Evolutionary conservation across 441 rosid species (phyloP).

Genomic region (Mallotus repandus): DNA sequence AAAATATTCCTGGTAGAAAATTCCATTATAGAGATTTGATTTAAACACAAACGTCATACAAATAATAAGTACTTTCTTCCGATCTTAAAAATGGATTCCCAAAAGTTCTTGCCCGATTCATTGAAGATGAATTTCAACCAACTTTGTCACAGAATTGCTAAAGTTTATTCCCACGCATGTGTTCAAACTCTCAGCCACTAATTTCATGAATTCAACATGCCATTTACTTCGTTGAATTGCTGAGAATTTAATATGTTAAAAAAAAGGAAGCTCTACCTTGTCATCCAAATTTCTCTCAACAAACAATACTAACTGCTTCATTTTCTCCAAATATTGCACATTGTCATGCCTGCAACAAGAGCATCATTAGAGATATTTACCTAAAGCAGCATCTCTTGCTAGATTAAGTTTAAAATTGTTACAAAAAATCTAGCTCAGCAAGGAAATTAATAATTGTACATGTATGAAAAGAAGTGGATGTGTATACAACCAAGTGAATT

Average conservation of each 20-base stretch:
- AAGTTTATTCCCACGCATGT: not conserved
- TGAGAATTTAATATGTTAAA: not conserved
- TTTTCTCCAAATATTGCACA: slow-evolving; percentile 77
- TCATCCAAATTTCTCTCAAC: slow-evolving; percentile 76
- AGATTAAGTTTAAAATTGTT: slow-evolving; percentile 2
- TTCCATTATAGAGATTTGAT: not conserved
- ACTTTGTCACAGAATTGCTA: not conserved
- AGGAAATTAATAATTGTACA: not conserved
- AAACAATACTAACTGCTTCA: slow-evolving; percentile 89
- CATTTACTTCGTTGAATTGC: slow-evolving; percentile 1
- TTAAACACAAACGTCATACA: not conserved
- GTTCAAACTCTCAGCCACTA: slow-evolving; percentile 7
- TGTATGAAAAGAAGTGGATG: not conserved
- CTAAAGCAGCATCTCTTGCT: slow-evolving; percentile 12
- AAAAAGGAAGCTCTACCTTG: slow-evolving; percentile 51
- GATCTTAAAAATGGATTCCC: not conserved
- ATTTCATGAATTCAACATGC: slow-evolving; percentile 9
- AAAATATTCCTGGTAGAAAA: not conserved
- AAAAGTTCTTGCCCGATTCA: not conserved
- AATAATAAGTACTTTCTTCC: not conserved
- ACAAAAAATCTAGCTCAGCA: not conserved
- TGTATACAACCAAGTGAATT: not conserved
- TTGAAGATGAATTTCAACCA: not conserved
- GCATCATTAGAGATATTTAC: slow-evolving; percentile 28
- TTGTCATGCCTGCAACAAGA: slow-evolving; percentile 84